Percentiles rank a stretch among this genome's conserved stretches.
Conservation (phyloP, 805 yeast species). For the Groenewaldozyma tartarivorans region DNA sequence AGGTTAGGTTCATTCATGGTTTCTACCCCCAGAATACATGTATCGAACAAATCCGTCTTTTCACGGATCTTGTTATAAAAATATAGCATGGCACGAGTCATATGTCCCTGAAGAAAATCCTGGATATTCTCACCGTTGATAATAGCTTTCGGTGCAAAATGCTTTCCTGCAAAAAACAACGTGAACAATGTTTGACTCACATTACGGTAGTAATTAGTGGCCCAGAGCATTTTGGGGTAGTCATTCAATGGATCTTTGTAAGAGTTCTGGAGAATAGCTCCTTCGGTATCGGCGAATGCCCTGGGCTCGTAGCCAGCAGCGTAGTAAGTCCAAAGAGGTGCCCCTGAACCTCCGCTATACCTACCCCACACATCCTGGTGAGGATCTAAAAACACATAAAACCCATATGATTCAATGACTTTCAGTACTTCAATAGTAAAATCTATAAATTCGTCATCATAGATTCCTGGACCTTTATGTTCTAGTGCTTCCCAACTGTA, state of each 20-base stretch:
- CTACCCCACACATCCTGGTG: conserved; percentile 96
- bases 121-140: conserved; percentile 71
- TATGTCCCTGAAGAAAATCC: conserved; percentile 59
- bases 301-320: conserved; percentile 81
- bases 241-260: conserved; percentile 39
- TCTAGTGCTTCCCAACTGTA: conserved; percentile 90
- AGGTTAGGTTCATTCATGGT: conserved; percentile 75
- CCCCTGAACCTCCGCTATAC: conserved; percentile 86
- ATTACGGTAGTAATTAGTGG: conserved; percentile 68
- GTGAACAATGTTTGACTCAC: conserved; percentile 83
- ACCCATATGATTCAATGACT: conserved; percentile 50
- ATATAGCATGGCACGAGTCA: conserved; percentile 41
- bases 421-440: conserved; percentile 57
- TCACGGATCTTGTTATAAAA: conserved; percentile 36
- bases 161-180: conserved; percentile 68
- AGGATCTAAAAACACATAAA: conserved; percentile 75
- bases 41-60: conserved; percentile 32
- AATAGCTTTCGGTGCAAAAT: conserved; percentile 63
- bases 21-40: conserved; percentile 64
- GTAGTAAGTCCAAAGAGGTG: conserved; percentile 85
- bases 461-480: conserved; percentile 73
- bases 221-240: conserved; percentile 88
- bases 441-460: conserved; percentile 67
- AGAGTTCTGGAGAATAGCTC: conserved; percentile 66
- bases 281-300: conserved; percentile 60